These are phyloP conservation scores for Monilinia fructicola DNA, from an alignment of 2,329 filamentous ascomycete genomes.

Conservation along the genomic window DNA sequence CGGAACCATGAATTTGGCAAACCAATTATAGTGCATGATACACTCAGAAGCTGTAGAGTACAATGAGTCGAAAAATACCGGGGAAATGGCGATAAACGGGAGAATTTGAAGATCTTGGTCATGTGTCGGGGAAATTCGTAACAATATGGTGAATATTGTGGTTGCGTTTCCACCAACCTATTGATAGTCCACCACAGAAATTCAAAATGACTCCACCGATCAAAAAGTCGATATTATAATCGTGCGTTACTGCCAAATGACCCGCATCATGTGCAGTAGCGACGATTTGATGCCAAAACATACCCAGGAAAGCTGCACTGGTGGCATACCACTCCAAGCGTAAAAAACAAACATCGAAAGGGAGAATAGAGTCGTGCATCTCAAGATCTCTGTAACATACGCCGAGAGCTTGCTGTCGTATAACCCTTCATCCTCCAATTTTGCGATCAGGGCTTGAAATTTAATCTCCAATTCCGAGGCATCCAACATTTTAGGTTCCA, in stretches of 20 bases:
- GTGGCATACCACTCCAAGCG: slow-evolving; percentile 63
- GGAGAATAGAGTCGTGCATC: slow-evolving; percentile 70
- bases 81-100: slow-evolving; percentile 84
- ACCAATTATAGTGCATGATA: slow-evolving; percentile 73
- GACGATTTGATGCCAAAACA: slow-evolving; percentile 90
- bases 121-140: slow-evolving; percentile 90
- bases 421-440: slow-evolving; percentile 59
- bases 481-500: slow-evolving; percentile 5
- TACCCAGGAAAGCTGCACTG: slow-evolving; percentile 74
- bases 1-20: slow-evolving; percentile 70
- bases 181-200: slow-evolving; percentile 84
- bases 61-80: slow-evolving; percentile 72
- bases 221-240: slow-evolving; percentile 76
- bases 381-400: slow-evolving; percentile 71
- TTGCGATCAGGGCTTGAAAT: slow-evolving; percentile 14
- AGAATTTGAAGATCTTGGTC: slow-evolving; percentile 93
- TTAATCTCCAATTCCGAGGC: not conserved
- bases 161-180: slow-evolving; percentile 96
- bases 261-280: slow-evolving; percentile 94
- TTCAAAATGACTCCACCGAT: slow-evolving; percentile 91
- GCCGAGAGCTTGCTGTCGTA: slow-evolving; percentile 82
- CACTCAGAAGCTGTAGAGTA: slow-evolving; percentile 81
- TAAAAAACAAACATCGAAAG: slow-evolving; percentile 62
- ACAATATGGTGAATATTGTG: slow-evolving; percentile 98
- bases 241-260: slow-evolving; percentile 95